These are phyloP conservation scores for Cantharellus anzutake DNA, from an alignment of 768 basidiomycete species.

Conservation along the genomic window DNA sequence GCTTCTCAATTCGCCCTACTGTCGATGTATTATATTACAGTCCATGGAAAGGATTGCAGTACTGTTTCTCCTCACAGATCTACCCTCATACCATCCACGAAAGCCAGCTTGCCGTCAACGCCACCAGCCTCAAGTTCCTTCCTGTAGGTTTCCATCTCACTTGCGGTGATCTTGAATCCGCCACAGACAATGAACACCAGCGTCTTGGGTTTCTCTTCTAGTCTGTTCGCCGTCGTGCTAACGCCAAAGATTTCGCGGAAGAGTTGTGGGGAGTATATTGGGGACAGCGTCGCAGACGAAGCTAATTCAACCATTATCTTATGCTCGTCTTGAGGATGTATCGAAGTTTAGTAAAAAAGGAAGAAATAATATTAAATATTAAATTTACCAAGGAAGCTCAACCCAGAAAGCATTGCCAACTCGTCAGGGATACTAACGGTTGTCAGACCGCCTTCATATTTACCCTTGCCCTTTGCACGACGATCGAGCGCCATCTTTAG, in stretches of 20 bases:
- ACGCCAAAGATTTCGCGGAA: conserved; percentile 30
- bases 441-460: conserved; percentile 26
- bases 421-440: conserved; percentile 49
- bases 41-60: too few species aligned
- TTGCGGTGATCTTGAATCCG: conserved; percentile 45
- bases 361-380: background rate
- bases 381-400: conserved; percentile 36
- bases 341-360: background rate
- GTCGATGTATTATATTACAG: too few species aligned
- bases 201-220: conserved; percentile 12
- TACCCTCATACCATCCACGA: too few species aligned
- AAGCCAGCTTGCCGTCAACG: background rate
- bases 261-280: conserved; percentile 39
- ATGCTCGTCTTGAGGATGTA: conserved; percentile 37
- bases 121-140: background rate
- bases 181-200: conserved; percentile 56
- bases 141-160: conserved; percentile 31
- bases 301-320: conserved; percentile 58
- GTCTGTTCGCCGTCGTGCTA: conserved; percentile 14
- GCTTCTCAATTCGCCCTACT: too few species aligned
- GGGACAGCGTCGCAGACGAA: conserved; percentile 46
- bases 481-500: conserved; percentile 48
- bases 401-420: conserved; percentile 41
- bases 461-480: conserved; percentile 4
- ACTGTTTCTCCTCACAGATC: too few species aligned